phyloP scores from a whole-genome alignment of 2,329 filamentous ascomycete species.

The Acephala macrosclerotiorum region DNA sequence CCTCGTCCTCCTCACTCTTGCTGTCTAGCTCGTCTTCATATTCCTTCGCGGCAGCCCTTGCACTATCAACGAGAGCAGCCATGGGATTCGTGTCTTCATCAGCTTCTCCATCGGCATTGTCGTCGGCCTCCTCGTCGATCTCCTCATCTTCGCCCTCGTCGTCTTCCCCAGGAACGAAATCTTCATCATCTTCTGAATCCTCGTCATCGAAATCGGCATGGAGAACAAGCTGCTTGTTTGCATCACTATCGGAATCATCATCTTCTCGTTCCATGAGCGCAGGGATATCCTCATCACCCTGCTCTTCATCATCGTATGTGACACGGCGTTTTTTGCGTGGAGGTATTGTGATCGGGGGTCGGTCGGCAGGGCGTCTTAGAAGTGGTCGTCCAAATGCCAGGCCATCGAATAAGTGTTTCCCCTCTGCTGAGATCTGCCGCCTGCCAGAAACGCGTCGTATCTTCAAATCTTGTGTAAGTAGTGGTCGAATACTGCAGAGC shows the following conservation, averaged over 20 bases:
- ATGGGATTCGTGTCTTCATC: slow-evolving; percentile 58
- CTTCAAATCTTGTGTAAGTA: slow-evolving; percentile 77
- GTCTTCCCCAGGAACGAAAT: slow-evolving; percentile 35
- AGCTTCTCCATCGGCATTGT: slow-evolving; percentile 14
- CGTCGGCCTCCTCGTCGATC: slow-evolving; percentile 39
- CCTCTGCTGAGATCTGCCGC: slow-evolving; percentile 80
- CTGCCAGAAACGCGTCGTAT: slow-evolving; percentile 77
- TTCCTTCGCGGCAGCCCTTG: slow-evolving; percentile 76
- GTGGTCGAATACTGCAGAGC: slow-evolving; percentile 72
- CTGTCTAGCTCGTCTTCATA: slow-evolving; percentile 62
- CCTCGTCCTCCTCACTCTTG: slow-evolving; percentile 61
- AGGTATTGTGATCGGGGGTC: slow-evolving; percentile 75
- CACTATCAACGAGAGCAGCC: slow-evolving; percentile 86
- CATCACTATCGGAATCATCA: slow-evolving; percentile 43
- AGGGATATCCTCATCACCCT: slow-evolving; percentile 45
- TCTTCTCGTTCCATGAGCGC: slow-evolving; percentile 36
- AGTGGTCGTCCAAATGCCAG: slow-evolving; percentile 81
- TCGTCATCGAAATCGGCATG: slow-evolving; percentile 48
- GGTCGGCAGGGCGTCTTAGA: slow-evolving; percentile 62
- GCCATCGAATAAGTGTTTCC: slow-evolving; percentile 84
- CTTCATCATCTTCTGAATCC: slow-evolving; percentile 41
- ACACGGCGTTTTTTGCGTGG: slow-evolving; percentile 73
- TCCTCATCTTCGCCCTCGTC: slow-evolving; percentile 38
- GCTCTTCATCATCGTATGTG: slow-evolving; percentile 49
- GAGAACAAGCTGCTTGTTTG: slow-evolving; percentile 31